A percentile compares a stretch with the other conserved stretches of the same genome.
Conservation (phyloP, 169 alveolate species). For the Eimeria sp. region DNA sequence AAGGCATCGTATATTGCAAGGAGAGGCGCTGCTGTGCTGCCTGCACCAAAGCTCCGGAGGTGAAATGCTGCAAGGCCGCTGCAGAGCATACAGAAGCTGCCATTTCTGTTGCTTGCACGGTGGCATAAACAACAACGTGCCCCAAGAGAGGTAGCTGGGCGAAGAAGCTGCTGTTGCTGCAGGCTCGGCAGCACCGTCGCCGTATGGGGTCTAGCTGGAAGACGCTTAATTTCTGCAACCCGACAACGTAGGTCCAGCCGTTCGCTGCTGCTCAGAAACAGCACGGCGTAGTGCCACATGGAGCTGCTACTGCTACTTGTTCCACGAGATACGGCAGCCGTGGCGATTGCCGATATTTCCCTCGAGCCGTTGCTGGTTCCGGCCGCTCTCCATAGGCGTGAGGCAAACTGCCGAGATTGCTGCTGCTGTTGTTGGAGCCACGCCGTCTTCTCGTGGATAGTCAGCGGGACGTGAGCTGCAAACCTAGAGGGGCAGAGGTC, state of each 20-base stretch:
- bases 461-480: slow-evolving; percentile 34
- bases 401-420: slow-evolving; percentile 19
- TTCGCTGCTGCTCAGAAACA: slow-evolving; percentile 40
- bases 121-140: slow-evolving; percentile 17
- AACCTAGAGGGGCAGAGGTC: slow-evolving; percentile 54
- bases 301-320: background rate
- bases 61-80: slow-evolving; percentile 20
- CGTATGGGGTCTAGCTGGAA: slow-evolving; percentile 67
- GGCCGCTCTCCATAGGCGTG: slow-evolving; percentile 36
- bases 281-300: slow-evolving; percentile 62
- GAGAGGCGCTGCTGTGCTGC: slow-evolving; percentile 19
- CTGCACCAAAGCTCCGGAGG: slow-evolving; percentile 25
- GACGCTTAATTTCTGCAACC: slow-evolving; percentile 59
- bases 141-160: slow-evolving; percentile 28
- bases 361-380: background rate
- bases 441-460: slow-evolving; percentile 56
- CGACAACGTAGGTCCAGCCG: slow-evolving; percentile 65
- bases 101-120: background rate
- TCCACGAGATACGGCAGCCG: background rate
- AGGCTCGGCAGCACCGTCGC: slow-evolving; percentile 41
- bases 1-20: slow-evolving; percentile 66
- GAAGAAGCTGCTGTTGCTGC: slow-evolving; percentile 30
- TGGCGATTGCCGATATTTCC: background rate
- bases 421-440: slow-evolving; percentile 61
- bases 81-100: slow-evolving; percentile 40